Conservation (phyloP, 2,329 filamentous ascomycete species). For the Thelonectria olida region DNA sequence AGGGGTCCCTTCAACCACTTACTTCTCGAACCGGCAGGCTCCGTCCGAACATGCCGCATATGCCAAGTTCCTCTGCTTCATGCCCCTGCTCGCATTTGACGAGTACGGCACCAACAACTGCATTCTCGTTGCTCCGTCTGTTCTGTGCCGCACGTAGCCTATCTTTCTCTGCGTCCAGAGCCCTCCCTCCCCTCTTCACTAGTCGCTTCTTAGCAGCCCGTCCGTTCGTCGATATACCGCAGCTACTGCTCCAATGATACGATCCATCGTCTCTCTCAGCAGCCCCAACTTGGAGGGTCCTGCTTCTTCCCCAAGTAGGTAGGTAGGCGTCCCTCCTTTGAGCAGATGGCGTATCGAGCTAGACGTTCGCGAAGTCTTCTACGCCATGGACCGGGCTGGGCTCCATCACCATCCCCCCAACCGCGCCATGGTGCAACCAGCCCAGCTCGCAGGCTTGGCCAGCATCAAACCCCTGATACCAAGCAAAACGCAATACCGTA, state of each 20-base stretch:
- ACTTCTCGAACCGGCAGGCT: background rate
- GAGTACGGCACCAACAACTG: background rate
- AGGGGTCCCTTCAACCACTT: background rate
- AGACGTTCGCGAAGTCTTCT: background rate
- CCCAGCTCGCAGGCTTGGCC: background rate
- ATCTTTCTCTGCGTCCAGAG: background rate
- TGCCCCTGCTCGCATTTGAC: background rate
- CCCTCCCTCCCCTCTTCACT: background rate
- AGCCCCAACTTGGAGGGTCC: background rate
- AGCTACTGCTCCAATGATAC: background rate
- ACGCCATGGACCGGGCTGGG: background rate
- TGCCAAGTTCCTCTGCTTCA: background rate
- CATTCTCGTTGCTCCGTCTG: background rate
- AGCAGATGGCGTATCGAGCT: background rate
- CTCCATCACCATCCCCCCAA: slow-evolving; percentile 1
- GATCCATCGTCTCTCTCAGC: background rate
- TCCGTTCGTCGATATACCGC: background rate
- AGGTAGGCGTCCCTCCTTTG: background rate
- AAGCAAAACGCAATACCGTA: no score
- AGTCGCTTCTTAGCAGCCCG: background rate
- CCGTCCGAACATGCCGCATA: background rate
- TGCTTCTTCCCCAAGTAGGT: background rate
- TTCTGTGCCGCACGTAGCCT: background rate
- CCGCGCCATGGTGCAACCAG: background rate
- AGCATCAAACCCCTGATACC: background rate